These are phyloP conservation scores for Tolypocladium inflatum DNA, from an alignment of 2,329 filamentous ascomycete genomes.

Conservation along the genomic window DNA sequence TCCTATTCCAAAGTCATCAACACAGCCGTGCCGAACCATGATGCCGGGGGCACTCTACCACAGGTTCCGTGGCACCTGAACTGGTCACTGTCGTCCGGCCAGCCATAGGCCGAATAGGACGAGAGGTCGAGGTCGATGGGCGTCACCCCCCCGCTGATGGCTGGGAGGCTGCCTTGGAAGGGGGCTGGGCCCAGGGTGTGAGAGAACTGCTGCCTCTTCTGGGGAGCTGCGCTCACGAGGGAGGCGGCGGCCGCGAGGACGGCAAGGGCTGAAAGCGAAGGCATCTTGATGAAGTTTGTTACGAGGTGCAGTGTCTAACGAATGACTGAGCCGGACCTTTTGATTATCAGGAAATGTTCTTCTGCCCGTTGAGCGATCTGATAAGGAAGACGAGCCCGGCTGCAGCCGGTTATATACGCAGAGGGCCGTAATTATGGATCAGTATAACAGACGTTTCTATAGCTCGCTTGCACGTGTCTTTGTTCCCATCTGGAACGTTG, in stretches of 20 bases:
- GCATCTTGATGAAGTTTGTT: neutral
- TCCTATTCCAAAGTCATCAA: neutral
- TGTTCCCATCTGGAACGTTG: no score
- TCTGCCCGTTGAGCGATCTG: neutral
- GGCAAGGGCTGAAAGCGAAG: neutral
- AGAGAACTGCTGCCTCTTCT: neutral
- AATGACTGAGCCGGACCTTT: neutral
- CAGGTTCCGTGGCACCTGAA: slow-evolving; percentile 1
- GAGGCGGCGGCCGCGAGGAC: neutral
- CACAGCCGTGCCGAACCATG: neutral
- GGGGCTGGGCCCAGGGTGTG: neutral
- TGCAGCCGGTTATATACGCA: neutral
- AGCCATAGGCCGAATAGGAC: neutral
- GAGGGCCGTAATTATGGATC: neutral
- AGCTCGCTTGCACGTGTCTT: neutral
- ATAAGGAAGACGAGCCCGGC: neutral
- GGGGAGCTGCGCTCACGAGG: neutral
- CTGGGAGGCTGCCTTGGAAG: neutral
- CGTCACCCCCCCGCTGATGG: neutral
- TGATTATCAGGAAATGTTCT: neutral
- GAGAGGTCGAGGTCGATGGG: neutral
- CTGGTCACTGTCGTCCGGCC: neutral
- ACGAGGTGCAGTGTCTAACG: neutral
- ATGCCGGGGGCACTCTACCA: neutral
- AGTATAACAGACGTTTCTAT: neutral